Conservation (phyloP, 2,329 filamentous ascomycete species). For the Calycina marina region DNA sequence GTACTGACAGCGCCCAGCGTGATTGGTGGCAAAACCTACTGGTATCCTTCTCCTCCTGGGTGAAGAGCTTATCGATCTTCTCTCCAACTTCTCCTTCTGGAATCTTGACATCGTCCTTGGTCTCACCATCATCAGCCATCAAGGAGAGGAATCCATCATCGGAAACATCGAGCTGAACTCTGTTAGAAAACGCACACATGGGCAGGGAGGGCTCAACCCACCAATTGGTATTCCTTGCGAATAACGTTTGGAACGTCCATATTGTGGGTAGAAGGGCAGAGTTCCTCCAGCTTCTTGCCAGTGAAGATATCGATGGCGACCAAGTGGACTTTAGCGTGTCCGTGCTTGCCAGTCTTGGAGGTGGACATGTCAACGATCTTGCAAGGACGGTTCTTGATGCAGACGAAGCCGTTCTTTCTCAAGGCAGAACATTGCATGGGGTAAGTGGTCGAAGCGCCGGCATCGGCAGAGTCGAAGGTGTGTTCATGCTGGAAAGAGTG, state of each 20-base stretch:
- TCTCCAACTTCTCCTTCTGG: slow-evolving; percentile 82
- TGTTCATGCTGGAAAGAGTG: slow-evolving; percentile 30
- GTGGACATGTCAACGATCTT: slow-evolving; percentile 99
- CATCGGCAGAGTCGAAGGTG: slow-evolving; percentile 87
- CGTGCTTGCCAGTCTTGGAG: slow-evolving; percentile 99
- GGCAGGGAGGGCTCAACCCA: slow-evolving; percentile 34
- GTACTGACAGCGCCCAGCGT: background rate
- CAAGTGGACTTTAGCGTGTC: slow-evolving; percentile 99
- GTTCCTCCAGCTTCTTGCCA: slow-evolving; percentile 97
- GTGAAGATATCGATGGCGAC: slow-evolving; percentile 99
- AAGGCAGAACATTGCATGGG: slow-evolving; percentile 99
- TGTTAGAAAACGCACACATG: background rate
- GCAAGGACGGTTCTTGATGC: slow-evolving; percentile 98
- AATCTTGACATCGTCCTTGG: slow-evolving; percentile 90
- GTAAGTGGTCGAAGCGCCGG: slow-evolving; percentile 85
- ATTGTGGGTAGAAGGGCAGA: slow-evolving; percentile 94
- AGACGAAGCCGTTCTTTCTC: slow-evolving; percentile 97
- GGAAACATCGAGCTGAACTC: slow-evolving; percentile 67
- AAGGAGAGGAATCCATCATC: slow-evolving; percentile 93
- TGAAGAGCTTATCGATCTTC: slow-evolving; percentile 72
- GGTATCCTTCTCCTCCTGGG: slow-evolving; percentile 75
- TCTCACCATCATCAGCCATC: slow-evolving; percentile 72
- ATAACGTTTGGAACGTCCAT: slow-evolving; percentile 94
- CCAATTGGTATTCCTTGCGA: slow-evolving; percentile 85
- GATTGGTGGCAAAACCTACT: slow-evolving; percentile 50